A percentile compares a stretch with the other conserved stretches of the same genome.
phyloP scores from a whole-genome alignment of 1,284 basidiomycete species.

The Ustilago crameri region DNA sequence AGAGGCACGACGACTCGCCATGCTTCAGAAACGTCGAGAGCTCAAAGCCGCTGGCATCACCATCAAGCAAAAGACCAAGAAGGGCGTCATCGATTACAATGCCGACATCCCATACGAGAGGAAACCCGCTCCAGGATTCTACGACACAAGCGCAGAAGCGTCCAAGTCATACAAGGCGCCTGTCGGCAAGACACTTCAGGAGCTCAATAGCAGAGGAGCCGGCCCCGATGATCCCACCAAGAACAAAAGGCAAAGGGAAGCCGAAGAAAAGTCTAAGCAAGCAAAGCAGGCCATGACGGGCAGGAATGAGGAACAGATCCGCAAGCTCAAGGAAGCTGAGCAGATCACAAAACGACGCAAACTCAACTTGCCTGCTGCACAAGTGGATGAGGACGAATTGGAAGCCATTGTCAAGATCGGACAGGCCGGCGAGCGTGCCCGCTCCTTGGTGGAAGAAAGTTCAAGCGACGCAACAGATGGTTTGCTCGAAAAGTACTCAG shows the following conservation, averaged over 20 bases:
- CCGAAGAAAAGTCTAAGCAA: slow-evolving; percentile 85
- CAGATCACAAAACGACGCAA: slow-evolving; percentile 89
- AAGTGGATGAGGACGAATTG: slow-evolving; percentile 93
- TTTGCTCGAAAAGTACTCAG: slow-evolving; percentile 90
- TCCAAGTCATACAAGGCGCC: slow-evolving; percentile 87
- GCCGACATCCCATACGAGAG: slow-evolving; percentile 99
- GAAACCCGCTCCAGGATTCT: slow-evolving; percentile 92
- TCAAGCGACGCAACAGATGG: slow-evolving; percentile 83
- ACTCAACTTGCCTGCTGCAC: slow-evolving; percentile 85
- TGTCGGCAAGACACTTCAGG: slow-evolving; percentile 82
- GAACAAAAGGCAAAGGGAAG: slow-evolving; percentile 53
- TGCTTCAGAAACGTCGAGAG: slow-evolving; percentile 97
- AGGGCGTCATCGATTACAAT: slow-evolving; percentile 99
- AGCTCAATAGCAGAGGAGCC: slow-evolving; percentile 77
- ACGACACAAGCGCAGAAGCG: slow-evolving; percentile 94
- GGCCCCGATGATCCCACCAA: slow-evolving; percentile 72
- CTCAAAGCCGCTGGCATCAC: slow-evolving; percentile 94
- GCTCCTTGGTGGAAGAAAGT: slow-evolving; percentile 77
- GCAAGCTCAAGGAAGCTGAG: slow-evolving; percentile 95
- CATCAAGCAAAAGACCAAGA: slow-evolving; percentile 81
- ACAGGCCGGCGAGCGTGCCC: slow-evolving; percentile 86
- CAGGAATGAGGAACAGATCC: slow-evolving; percentile 89
- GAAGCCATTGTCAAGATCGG: slow-evolving; percentile 99
- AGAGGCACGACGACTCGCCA: slow-evolving; percentile 91
- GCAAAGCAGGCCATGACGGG: slow-evolving; percentile 71